phyloP scores from a whole-genome alignment of 2,329 filamentous ascomycete species.

The Neofusicoccum kwambonambiense region DNA sequence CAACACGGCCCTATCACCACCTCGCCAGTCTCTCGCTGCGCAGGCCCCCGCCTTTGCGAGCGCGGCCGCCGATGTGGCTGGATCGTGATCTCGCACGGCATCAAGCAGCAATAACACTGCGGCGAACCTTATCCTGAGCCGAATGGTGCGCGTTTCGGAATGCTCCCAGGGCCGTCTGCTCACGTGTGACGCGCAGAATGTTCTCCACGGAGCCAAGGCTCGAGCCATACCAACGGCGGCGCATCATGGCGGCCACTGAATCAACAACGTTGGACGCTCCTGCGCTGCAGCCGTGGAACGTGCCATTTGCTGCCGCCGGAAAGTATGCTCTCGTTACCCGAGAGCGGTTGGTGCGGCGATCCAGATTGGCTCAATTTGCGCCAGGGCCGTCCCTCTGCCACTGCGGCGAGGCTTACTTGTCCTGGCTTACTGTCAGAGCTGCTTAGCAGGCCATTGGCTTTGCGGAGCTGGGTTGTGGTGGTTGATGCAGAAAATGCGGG shows the following conservation, averaged over 20 bases:
- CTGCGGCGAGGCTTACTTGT: neutral
- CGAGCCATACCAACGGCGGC: neutral
- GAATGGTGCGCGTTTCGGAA: neutral
- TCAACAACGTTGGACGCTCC: neutral
- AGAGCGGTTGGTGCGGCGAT: constrained; percentile 1
- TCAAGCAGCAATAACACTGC: neutral
- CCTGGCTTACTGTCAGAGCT: neutral
- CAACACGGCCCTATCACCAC: neutral
- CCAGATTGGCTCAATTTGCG: constrained; percentile 6
- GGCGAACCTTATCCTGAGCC: neutral
- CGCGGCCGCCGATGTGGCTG: neutral
- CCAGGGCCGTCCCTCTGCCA: constrained; percentile 9
- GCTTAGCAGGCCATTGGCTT: neutral
- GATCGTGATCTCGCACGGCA: neutral
- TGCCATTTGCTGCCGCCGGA: constrained; percentile 5
- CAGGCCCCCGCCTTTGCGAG: neutral
- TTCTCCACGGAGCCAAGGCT: constrained; percentile 8
- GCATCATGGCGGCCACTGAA: neutral
- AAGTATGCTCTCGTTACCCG: neutral
- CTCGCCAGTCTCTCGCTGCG: neutral
- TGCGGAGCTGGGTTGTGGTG: neutral
- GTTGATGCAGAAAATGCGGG: constrained; percentile 10
- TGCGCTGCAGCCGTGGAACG: constrained; percentile 6
- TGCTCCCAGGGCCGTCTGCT: neutral
- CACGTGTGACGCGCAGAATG: neutral